These are phyloP conservation scores for Encephalitozoon cuniculi DNA, from an alignment of 371 early-diverging fungal genomes.

Conservation along the genomic window DNA sequence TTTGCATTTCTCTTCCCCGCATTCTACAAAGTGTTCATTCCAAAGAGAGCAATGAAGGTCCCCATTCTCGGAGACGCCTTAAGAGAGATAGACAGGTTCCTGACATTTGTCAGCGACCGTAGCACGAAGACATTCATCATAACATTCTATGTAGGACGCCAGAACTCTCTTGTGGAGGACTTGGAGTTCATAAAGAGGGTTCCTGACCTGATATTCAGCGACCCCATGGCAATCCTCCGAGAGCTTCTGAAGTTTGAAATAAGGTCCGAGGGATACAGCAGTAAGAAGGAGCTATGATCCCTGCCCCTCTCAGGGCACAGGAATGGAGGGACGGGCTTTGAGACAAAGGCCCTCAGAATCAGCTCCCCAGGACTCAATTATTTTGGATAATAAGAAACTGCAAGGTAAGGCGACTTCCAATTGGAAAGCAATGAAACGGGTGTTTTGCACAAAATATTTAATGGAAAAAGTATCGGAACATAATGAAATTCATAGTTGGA, in stretches of 20 bases:
- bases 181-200: slow-evolving; percentile 33
- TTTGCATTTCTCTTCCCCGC: slow-evolving; percentile 38
- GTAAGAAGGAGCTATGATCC: neutral
- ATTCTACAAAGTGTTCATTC: slow-evolving; percentile 22
- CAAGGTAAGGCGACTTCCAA: neutral
- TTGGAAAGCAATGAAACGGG: slow-evolving; percentile 4
- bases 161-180: slow-evolving; percentile 24
- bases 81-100: slow-evolving; percentile 35
- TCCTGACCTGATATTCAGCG: slow-evolving; percentile 32
- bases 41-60: slow-evolving; percentile 32
- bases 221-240: slow-evolving; percentile 32
- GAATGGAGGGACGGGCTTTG: neutral
- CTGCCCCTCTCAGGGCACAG: no score
- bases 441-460: slow-evolving; percentile 11
- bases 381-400: neutral
- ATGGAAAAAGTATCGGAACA: neutral
- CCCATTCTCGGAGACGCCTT: slow-evolving; percentile 32
- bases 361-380: neutral
- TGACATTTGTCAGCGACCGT: slow-evolving; percentile 40
- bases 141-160: slow-evolving; percentile 35
- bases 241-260: slow-evolving; percentile 37
- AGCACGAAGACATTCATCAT: slow-evolving; percentile 14
- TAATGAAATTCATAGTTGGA: slow-evolving; percentile 1
- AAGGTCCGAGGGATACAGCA: slow-evolving; percentile 27
- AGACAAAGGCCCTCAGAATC: neutral